Evolutionary conservation across 768 basidiomycete genomes (phyloP), one percentile per base, ranked within the genome.

Genomic region (Dendrothele bispora): DNA sequence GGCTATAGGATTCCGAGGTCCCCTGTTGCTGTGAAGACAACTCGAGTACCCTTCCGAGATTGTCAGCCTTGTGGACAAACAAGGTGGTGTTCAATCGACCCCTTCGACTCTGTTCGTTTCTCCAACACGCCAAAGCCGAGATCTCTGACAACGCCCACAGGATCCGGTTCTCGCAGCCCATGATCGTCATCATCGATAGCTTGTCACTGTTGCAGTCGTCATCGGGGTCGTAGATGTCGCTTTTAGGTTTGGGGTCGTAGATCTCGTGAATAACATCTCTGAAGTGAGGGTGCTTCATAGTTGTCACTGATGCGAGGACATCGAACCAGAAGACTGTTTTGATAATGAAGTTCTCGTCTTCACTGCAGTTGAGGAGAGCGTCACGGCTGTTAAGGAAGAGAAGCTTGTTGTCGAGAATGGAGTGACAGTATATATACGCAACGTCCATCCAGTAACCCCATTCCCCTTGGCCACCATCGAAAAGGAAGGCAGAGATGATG

Each of bases 241-340:
- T 74, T 3, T 47, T 39, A 25, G 55, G 59, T 17, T 64, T 62
- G 38, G 79, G 77, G 17, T 61, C 63, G 64, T 83, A 91, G 35
- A 92, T 68, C 21, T 64, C 61, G 20, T 76, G 73, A 57, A 88
- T 84, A 32, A 75, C 70, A 3, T 56, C 26, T 30, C 85, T 64
- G 62, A 90, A 83, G 39, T 70, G 69, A 8, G 90, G 88, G 3
- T 66, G 55, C 53, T 73, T 56, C 52, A 75, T 70, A n/a, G 78
- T 82, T n/a, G 88, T 88, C 42, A 85, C 77, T 1, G 84, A 81
- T 6, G 87, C 88, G 43, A 91, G 74, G 28, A 91, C 87, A 61
- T 92, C 90, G 62, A 91, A 90, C 90, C 90, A 92, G 46, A 91
- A 82, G 14, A 86, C 82, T 21, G 89, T 86, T 64, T 89, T 89